Base-by-base conservation (phyloP, 2,329 filamentous ascomycete genomes). In the Alternaria sp. region DNA sequence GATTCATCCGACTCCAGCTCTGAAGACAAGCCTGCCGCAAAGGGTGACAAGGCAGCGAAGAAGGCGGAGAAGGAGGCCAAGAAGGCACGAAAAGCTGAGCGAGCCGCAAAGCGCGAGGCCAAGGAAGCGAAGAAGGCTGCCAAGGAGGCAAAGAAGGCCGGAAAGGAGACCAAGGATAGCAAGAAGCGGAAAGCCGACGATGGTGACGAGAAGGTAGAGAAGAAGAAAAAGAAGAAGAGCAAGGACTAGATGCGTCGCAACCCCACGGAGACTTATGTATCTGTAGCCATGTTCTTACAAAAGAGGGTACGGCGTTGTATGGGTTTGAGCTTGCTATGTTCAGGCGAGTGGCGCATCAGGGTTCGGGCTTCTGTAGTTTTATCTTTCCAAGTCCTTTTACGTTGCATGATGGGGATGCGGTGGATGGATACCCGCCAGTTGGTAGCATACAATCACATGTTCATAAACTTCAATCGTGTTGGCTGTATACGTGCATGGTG, bases 211-310 rank as follows among this genome's bases (percentile, higher is more conserved):
- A 67, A 66, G 46, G 49, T 51, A 0, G 87, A 90, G 81, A 85
- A 91, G 80, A 86, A 90, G 78, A 88, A 87, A 79, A 87, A 88
- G 80, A 83, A 85, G 75, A 89, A 90, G 84, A 79, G 70, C 73
- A 78, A 79, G 73, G 76, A 69, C 28, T 78, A 78, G 67, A 69
- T 48, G 36, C 48, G 60, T 63, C 60, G 59, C 53, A 24, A 54
- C 7, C 43, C 42, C 18, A 39, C 52, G 32, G 43, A 47, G n/a
- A 55, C 26, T 44, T 47, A 18, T 61, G 54, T 61, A 59, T 53
- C 62, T 48, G 54, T 62, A 48, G 57, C 59, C 62, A 61, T 63
- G 53, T 67, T 51, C 34, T 44, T 48, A 53, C 57, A 52, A 64
- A 64, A 68, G 61, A 54, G 63, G 65, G 63, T 53, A 55, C 42